Percentiles rank a stretch among this genome's conserved stretches.
phyloP scores from a whole-genome alignment of 441 rosid genomes.

The Breynia disticha region DNA sequence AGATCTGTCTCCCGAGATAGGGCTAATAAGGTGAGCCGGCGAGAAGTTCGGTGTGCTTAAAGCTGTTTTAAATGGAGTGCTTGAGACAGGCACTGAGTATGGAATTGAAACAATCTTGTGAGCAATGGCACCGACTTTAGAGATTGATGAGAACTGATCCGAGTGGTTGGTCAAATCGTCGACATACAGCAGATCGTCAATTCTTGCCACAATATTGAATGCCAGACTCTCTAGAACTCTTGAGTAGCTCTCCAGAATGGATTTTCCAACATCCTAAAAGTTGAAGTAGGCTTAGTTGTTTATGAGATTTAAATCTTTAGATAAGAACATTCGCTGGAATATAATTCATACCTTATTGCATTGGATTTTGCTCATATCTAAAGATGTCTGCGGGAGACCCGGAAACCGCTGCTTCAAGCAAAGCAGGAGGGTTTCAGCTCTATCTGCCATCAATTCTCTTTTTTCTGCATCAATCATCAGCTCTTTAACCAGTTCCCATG shows the following conservation, averaged over 20 bases:
- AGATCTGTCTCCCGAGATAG: constrained; percentile 48
- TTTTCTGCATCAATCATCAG: constrained; percentile 76
- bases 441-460: constrained; percentile 68
- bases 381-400: constrained; percentile 73
- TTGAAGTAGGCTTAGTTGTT: no score
- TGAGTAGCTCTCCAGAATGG: constrained; percentile 87
- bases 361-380: constrained; percentile 94
- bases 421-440: constrained; percentile 81
- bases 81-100: constrained; percentile 35
- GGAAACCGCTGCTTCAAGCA: constrained; percentile 89
- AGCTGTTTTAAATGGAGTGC: constrained; percentile 48
- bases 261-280: constrained; percentile 87
- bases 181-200: constrained; percentile 79
- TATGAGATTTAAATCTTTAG: no score
- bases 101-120: constrained; percentile 46
- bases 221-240: constrained; percentile 93
- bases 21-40: constrained; percentile 39
- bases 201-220: constrained; percentile 78
- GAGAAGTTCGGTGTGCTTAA: constrained; percentile 66
- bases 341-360: constrained; percentile 96
- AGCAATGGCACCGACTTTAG: constrained; percentile 38
- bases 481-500: constrained; percentile 92
- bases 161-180: constrained; percentile 75
- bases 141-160: constrained; percentile 36
- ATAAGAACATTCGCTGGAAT: no score